phyloP scores from a whole-genome alignment of 1,139 yeast species.

The Saccharomycopsis hybrid region DNA sequence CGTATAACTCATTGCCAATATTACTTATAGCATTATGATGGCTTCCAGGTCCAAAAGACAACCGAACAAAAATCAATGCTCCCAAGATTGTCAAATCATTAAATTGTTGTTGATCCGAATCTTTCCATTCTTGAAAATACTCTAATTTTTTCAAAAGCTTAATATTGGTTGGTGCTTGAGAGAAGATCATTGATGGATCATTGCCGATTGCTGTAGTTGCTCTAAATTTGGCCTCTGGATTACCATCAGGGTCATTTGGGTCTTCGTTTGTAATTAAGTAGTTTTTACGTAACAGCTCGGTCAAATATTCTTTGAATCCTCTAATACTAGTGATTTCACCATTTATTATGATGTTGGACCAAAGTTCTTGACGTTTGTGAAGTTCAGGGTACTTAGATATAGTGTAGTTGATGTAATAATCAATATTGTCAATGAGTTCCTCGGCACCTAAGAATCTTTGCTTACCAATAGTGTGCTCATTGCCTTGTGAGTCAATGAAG shows the following conservation, averaged over 20 bases:
- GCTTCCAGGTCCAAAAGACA: slow-evolving; percentile 49
- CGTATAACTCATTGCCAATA: slow-evolving; percentile 55
- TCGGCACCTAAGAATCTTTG: slow-evolving; percentile 81
- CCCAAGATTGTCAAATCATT: slow-evolving; percentile 75
- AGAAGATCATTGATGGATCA: slow-evolving; percentile 30
- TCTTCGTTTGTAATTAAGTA: slow-evolving; percentile 40
- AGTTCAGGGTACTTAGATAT: slow-evolving; percentile 56
- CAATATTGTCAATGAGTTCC: slow-evolving; percentile 47
- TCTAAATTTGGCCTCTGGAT: slow-evolving; percentile 32
- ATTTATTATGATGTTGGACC: slow-evolving; percentile 73
- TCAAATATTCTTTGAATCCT: slow-evolving; percentile 70
- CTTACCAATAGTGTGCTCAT: slow-evolving; percentile 61
- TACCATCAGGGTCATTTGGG: slow-evolving; percentile 31
- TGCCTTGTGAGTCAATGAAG: slow-evolving; percentile 55
- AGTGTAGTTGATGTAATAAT: slow-evolving; percentile 47
- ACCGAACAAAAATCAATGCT: slow-evolving; percentile 82
- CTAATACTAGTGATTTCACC: slow-evolving; percentile 72
- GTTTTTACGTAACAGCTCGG: slow-evolving; percentile 52
- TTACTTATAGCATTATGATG: slow-evolving; percentile 27
- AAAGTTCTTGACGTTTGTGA: slow-evolving; percentile 73
- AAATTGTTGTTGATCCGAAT: slow-evolving; percentile 45
- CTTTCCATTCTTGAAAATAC: slow-evolving; percentile 94
- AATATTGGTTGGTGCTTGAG: slow-evolving; percentile 74
- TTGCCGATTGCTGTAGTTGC: slow-evolving; percentile 24
- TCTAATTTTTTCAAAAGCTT: slow-evolving; percentile 73